Base-by-base conservation (phyloP, 2,329 filamentous ascomycete genomes). In the Trichoderma arundinaceum region DNA sequence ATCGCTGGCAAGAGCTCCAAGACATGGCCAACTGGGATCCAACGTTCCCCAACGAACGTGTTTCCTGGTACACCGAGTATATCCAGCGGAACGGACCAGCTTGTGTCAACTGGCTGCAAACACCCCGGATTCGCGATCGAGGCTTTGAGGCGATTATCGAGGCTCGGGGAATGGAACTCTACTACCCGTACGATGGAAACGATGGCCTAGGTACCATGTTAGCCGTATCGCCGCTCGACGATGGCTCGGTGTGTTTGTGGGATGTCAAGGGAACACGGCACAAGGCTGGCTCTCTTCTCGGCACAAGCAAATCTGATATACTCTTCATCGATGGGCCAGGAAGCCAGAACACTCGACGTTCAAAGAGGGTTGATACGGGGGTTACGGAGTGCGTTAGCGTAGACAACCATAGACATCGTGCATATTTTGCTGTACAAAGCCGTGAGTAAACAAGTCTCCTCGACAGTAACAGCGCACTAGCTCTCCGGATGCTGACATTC, bases 41-140 rank as follows among this genome's bases (percentile, higher is more conserved):
- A 0, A 87, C 86, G 0, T 92, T 90, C 69, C 86, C 88, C 0
- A 80, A 78, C 4, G 93, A 97, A 77, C 82, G 81, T 46, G 83
- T 94, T 19, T 88, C 91, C 56, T 97, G 92, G 90, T 97, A 96
- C 75, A 86, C 91, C 64, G 94, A 97, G 76, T 97, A 93, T 73
- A 90, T 96, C 68, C 92, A 94, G 61, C 85, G 94, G 39, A 85
- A 94, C 77, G 92, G 88, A 0, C 88, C 89, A 0, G 83, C 92
- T n/a, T 84, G 83, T 13, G 81, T 92, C 61, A 89, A 85, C 71
- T 97, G 94, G 94, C 82, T 96, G 48, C 85, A 93, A 73, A 83
- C 86, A 63, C 88, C 90, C 8, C 77, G 77, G 9, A 73, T 81
- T 44, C 74, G 72, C 62, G 77, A 82, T 39, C 77, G 79, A 17